These are phyloP conservation scores for Moelleriella libera DNA, from an alignment of 2,329 filamentous ascomycete species.

Conservation along the genomic window DNA sequence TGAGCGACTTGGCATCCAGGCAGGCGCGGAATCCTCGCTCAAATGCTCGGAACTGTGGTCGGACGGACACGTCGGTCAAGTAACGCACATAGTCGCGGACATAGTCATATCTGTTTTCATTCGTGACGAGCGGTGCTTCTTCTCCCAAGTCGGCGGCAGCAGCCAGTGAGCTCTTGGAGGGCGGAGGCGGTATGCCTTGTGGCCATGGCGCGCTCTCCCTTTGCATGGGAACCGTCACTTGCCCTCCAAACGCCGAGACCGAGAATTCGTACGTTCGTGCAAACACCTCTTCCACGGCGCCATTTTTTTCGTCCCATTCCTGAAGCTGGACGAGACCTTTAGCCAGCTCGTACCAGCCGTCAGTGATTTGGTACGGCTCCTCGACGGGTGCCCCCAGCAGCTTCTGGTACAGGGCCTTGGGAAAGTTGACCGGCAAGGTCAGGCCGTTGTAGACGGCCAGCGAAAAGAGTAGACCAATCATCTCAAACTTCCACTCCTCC, in stretches of 20 bases:
- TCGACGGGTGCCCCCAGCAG: conserved; percentile 57
- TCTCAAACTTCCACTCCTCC: conserved; percentile 78
- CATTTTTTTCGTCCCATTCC: conserved; percentile 62
- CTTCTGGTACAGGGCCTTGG: conserved; percentile 68
- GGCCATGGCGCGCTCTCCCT: conserved; percentile 33
- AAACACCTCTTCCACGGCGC: conserved; percentile 69
- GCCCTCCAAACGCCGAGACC: conserved; percentile 40
- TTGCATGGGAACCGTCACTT: conserved; percentile 43
- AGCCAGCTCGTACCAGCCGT: conserved; percentile 76
- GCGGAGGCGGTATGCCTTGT: conserved; percentile 24
- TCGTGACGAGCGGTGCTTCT: conserved; percentile 63
- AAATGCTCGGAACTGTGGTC: conserved; percentile 69
- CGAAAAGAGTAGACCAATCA: conserved; percentile 76
- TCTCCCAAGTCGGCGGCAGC: conserved; percentile 16
- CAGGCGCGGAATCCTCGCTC: conserved; percentile 66
- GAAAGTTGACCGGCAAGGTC: conserved; percentile 81
- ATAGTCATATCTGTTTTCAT: conserved; percentile 63
- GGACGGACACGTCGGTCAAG: conserved; percentile 64
- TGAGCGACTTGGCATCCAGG: conserved; percentile 54
- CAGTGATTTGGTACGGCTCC: conserved; percentile 61
- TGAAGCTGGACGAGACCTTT: conserved; percentile 60
- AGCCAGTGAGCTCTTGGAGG: conserved; percentile 13
- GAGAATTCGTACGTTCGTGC: conserved; percentile 80
- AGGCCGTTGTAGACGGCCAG: conserved; percentile 88
- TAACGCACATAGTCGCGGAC: conserved; percentile 76